Percentiles rank a stretch among this genome's conserved stretches.
phyloP scores from a whole-genome alignment of 2,329 filamentous ascomycete species.

The Plenodomus tracheiphilus region DNA sequence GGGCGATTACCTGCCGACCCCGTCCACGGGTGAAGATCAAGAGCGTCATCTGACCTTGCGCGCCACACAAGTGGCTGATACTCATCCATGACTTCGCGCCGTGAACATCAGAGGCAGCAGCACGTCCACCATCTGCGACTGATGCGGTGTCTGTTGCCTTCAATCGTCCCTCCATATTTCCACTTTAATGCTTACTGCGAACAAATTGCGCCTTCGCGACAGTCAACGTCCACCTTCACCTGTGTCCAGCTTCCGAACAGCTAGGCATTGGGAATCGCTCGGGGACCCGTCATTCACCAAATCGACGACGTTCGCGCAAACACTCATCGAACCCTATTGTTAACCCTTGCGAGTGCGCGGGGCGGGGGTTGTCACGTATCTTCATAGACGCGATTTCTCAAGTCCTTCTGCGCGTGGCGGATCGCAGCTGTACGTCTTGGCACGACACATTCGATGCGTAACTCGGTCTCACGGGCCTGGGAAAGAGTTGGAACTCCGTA shows the following conservation, averaged over 20 bases:
- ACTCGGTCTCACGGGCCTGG: conserved; percentile 11
- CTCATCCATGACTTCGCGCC: conserved; percentile 20
- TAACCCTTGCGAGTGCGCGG: neutral
- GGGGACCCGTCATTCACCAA: neutral
- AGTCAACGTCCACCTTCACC: conserved; percentile 26
- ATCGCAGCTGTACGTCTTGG: conserved; percentile 17
- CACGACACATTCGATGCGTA: conserved; percentile 17
- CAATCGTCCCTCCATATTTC: conserved; percentile 5
- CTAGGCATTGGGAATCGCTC: conserved; percentile 15
- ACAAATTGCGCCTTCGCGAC: conserved; percentile 15
- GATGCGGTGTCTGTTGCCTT: neutral
- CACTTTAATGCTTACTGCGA: conserved; percentile 15
- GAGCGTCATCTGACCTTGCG: conserved; percentile 29
- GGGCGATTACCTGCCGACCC: conserved; percentile 8
- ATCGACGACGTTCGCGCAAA: conserved; percentile 1
- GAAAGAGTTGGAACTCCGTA: conserved; percentile 9
- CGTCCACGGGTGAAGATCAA: neutral
- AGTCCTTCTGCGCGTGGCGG: conserved; percentile 5
- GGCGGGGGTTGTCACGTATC: neutral
- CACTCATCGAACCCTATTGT: neutral
- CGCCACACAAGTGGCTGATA: conserved; percentile 9
- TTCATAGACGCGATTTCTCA: neutral
- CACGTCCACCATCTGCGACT: conserved; percentile 7
- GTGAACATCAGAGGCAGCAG: conserved; percentile 24
- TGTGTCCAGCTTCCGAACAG: conserved; percentile 18